Evolutionary conservation across 2,329 filamentous ascomycete species (phyloP).

Genomic region (Microascus cirrosus): DNA sequence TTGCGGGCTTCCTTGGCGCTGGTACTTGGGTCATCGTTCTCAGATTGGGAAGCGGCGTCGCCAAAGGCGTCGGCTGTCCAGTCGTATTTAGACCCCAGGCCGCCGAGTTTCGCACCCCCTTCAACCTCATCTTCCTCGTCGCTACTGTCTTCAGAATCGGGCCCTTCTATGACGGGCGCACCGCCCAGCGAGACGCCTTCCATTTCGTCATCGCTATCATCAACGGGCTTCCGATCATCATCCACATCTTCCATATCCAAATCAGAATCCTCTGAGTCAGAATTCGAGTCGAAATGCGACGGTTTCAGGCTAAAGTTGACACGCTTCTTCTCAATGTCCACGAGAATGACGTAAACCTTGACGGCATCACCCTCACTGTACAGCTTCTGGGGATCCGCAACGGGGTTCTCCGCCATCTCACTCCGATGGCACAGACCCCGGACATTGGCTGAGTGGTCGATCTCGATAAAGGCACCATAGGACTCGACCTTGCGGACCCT

Average conservation of each 20-base stretch:
- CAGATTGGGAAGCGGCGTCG: conserved; percentile 39
- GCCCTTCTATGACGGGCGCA: neutral
- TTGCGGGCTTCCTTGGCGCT: conserved; percentile 52
- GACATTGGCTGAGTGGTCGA: conserved; percentile 79
- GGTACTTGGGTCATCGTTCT: conserved; percentile 23
- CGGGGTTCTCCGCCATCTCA: conserved; percentile 76
- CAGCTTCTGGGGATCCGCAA: conserved; percentile 77
- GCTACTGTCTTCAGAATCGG: conserved; percentile 11
- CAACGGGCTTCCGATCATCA: conserved; percentile 27
- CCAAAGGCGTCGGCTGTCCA: conserved; percentile 68
- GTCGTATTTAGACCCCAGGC: conserved; percentile 54
- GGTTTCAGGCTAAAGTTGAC: conserved; percentile 90
- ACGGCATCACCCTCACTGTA: conserved; percentile 88
- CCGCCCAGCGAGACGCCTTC: conserved; percentile 25
- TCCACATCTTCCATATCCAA: conserved; percentile 32
- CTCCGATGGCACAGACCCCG: conserved; percentile 88
- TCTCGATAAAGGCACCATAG: conserved; percentile 86
- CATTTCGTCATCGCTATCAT: conserved; percentile 32
- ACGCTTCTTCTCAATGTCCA: conserved; percentile 64
- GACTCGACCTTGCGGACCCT: conserved; percentile 90
- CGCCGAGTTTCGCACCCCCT: conserved; percentile 22
- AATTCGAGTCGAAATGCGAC: conserved; percentile 58
- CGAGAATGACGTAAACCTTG: conserved; percentile 76
- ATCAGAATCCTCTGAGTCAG: conserved; percentile 26
- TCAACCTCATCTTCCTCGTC: conserved; percentile 29